Conservation (phyloP, 129 eudicot genomes). For the Escallonia herrerae region DNA sequence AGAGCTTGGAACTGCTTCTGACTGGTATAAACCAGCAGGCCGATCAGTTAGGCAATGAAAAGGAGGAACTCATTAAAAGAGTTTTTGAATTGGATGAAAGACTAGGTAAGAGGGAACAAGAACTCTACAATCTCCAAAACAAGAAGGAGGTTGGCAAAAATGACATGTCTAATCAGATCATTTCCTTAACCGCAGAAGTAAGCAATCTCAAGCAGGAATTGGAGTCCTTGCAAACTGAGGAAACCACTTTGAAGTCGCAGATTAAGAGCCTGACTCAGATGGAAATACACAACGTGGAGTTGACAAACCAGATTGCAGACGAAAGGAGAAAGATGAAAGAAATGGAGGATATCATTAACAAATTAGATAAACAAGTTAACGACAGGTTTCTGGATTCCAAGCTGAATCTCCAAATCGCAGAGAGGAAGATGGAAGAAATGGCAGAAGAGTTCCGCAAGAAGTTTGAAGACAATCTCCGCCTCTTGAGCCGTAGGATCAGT, state of each 20-base stretch:
- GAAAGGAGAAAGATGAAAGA: conserved; percentile 28
- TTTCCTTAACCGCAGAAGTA: conserved; percentile 2
- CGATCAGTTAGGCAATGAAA: conserved; percentile 17
- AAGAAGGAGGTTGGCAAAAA: conserved; percentile 13
- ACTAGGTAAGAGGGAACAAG: conserved; percentile 23
- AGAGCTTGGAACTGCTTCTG: conserved; percentile 23
- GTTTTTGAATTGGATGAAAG: conserved; percentile 21
- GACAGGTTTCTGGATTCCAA: conserved; percentile 14
- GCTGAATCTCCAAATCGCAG: conserved; percentile 29
- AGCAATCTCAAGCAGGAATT: conserved; percentile 10
- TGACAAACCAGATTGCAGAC: conserved; percentile 32
- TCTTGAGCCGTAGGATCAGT: conserved; percentile 62
- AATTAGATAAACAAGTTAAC: conserved; percentile 26
- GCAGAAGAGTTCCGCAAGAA: conserved; percentile 57
- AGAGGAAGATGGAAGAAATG: conserved; percentile 64
- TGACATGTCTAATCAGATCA: neutral
- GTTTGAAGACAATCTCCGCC: conserved; percentile 54
- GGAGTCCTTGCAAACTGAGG: conserved; percentile 12
- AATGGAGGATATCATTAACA: conserved; percentile 26
- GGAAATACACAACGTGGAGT: conserved; percentile 33
- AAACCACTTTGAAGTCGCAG: neutral
- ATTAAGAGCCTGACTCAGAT: conserved; percentile 10
- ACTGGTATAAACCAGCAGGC: conserved; percentile 22
- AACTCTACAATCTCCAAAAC: conserved; percentile 18
- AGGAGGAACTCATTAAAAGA: conserved; percentile 25